These are phyloP conservation scores for Ceriops zippeliana DNA, from an alignment of 345 rosid genomes.

Conservation along the genomic window DNA sequence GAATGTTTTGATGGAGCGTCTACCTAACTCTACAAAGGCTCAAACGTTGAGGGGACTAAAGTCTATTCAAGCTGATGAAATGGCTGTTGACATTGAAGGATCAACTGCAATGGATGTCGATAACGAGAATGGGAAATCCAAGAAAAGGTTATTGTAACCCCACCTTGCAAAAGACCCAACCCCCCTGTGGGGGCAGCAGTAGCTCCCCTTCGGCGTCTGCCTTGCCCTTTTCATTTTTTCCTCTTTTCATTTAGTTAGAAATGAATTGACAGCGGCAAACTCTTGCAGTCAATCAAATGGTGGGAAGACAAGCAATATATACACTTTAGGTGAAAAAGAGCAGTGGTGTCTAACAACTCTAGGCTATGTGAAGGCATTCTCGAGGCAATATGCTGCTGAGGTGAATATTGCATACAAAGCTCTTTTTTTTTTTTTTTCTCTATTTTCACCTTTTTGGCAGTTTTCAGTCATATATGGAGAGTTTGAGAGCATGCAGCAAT, in stretches of 20 bases:
- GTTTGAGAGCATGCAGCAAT: neutral
- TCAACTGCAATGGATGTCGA: conserved; percentile 77
- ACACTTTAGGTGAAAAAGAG: conserved; percentile 67
- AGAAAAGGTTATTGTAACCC: conserved; percentile 30
- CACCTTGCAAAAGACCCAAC: too few species aligned
- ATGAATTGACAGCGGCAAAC: conserved; percentile 6
- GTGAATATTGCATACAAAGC: conserved; percentile 32
- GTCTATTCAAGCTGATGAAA: conserved; percentile 45
- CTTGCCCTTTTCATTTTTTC: neutral
- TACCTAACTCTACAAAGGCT: conserved; percentile 70
- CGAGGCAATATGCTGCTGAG: conserved; percentile 93
- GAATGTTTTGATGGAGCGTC: conserved; percentile 62
- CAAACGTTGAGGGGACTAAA: conserved; percentile 57
- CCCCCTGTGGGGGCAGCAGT: too few species aligned
- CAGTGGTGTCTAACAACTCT: conserved; percentile 96
- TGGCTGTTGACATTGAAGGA: conserved; percentile 53
- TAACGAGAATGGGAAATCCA: conserved; percentile 53
- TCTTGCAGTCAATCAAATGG: conserved; percentile 51
- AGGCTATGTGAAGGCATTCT: conserved; percentile 78
- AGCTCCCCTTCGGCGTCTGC: neutral
- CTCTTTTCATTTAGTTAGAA: neutral
- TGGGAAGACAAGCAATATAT: conserved; percentile 25
- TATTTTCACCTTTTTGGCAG: neutral
- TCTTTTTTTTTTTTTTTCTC: neutral
- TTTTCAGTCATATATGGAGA: neutral